phyloP scores from a whole-genome alignment of 164 flowering plant species.

The Piper betle region DNA sequence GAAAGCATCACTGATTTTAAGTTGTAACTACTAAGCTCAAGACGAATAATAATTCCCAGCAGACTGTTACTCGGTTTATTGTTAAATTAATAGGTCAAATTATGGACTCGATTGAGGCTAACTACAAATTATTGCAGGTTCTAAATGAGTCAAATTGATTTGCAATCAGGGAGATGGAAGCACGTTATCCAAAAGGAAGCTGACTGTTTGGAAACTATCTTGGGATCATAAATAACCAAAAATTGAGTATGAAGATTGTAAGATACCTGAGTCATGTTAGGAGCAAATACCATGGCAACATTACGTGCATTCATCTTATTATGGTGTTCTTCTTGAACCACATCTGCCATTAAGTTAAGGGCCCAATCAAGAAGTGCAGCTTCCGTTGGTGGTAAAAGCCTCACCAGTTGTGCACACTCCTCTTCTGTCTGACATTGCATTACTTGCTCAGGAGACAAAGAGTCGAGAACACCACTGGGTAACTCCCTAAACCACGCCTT shows the following conservation, averaged over 20 bases:
- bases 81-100: no score
- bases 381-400: constrained; percentile 66
- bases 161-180: no score
- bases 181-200: no score
- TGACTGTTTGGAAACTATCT: no score
- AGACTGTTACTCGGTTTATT: no score
- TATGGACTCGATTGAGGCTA: no score
- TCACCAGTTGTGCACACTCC: constrained; percentile 49
- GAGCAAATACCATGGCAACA: constrained; percentile 80
- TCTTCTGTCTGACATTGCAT: constrained; percentile 71
- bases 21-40: no score
- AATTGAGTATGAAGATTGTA: not conserved
- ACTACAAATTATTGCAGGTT: no score
- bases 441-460: constrained; percentile 63
- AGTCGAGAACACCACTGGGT: constrained; percentile 68
- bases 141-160: no score
- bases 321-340: constrained; percentile 50
- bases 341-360: constrained; percentile 84
- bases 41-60: no score
- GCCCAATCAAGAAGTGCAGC: constrained; percentile 79
- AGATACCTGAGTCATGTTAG: constrained; percentile 72
- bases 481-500: constrained; percentile 94
- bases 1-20: no score
- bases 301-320: constrained; percentile 88
- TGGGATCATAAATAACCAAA: not conserved